phyloP scores from a whole-genome alignment of 176 grass and related monocot species.

The Leersia perrieri region DNA sequence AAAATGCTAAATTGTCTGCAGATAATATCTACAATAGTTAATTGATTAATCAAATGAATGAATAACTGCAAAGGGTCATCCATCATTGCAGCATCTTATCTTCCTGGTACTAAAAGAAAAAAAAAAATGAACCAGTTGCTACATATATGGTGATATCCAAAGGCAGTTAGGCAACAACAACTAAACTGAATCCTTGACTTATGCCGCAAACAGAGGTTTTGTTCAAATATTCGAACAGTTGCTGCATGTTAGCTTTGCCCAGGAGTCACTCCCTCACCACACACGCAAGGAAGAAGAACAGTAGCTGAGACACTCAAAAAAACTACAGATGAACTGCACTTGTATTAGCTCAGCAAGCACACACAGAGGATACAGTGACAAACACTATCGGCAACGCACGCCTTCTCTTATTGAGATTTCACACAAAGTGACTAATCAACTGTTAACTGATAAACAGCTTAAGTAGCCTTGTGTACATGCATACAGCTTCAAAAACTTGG shows the following conservation, averaged over 20 bases:
- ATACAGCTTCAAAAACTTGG: no score
- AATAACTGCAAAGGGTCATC: not conserved
- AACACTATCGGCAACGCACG: no score
- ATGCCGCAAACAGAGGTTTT: not conserved
- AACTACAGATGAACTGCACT: no score
- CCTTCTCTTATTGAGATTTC: no score
- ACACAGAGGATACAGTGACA: no score
- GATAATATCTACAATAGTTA: not conserved
- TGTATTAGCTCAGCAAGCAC: no score
- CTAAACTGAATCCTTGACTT: not conserved
- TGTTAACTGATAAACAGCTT: no score
- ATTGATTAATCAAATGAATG: not conserved
- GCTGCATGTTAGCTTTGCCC: not conserved
- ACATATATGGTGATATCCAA: not conserved
- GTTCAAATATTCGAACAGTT: not conserved
- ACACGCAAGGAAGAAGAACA: no score
- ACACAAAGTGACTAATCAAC: no score
- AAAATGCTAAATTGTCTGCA: slow-evolving; percentile 10
- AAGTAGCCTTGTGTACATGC: no score
- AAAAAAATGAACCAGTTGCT: not conserved
- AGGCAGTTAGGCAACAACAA: not conserved
- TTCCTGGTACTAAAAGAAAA: slow-evolving; percentile 8
- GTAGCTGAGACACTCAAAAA: no score
- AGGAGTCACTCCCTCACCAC: no score
- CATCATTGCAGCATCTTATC: not conserved